These are phyloP conservation scores for Ogataea pini DNA, from an alignment of 805 yeast species.

Conservation along the genomic window DNA sequence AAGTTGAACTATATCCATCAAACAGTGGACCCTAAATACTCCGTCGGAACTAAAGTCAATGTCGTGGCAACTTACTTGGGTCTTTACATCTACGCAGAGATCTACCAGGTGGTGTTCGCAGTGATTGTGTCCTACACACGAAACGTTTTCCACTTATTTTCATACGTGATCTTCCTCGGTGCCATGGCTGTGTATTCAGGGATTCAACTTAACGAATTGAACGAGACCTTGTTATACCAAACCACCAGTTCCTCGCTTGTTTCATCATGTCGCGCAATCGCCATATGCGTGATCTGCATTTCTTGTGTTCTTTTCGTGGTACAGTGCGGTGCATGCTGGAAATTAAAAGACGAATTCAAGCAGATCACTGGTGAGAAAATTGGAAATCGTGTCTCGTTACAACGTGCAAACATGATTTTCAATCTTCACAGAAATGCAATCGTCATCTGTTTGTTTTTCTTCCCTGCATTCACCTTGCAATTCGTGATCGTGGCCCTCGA, in stretches of 20 bases:
- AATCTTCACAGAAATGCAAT: constrained; percentile 40
- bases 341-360: constrained; percentile 15
- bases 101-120: constrained; percentile 42
- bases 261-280: constrained; percentile 38
- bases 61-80: constrained; percentile 40
- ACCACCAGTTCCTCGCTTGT: constrained; percentile 31
- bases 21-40: constrained; percentile 7
- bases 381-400: constrained; percentile 39
- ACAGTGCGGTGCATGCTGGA: constrained; percentile 31
- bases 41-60: constrained; percentile 10
- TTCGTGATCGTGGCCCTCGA: constrained; percentile 43
- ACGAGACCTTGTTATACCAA: constrained; percentile 23
- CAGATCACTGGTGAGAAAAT: constrained; percentile 28
- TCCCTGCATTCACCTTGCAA: constrained; percentile 47
- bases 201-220: constrained; percentile 42
- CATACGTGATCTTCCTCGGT: constrained; percentile 35
- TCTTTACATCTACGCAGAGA: constrained; percentile 44
- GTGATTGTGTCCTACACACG: constrained; percentile 37
- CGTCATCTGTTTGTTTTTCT: constrained; percentile 39
- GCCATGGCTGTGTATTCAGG: constrained; percentile 49
- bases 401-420: constrained; percentile 37
- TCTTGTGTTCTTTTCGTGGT: constrained; percentile 36
- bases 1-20: constrained; percentile 25
- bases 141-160: constrained; percentile 39
- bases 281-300: constrained; percentile 40